Percentiles rank a stretch among this genome's conserved stretches.
phyloP scores from a whole-genome alignment of 345 rosid species.

The Pistacia integerrima region DNA sequence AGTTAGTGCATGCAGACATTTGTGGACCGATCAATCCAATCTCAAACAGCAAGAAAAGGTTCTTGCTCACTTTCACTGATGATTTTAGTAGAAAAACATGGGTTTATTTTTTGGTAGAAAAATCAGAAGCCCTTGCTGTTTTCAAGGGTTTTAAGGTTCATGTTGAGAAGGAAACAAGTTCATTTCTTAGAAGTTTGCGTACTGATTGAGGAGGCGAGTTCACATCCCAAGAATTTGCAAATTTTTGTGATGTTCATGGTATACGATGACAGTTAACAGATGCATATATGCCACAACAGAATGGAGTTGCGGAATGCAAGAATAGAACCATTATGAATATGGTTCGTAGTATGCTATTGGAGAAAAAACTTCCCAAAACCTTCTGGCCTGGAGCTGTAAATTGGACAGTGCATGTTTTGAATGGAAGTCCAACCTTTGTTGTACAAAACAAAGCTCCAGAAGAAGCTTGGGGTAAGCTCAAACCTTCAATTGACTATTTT shows the following conservation, averaged over 20 bases:
- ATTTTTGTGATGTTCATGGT: background rate
- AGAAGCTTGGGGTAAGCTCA: background rate
- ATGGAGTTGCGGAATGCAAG: too few relatives aligned
- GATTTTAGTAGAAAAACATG: slow-evolving; percentile 1
- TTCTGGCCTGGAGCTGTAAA: too few relatives aligned
- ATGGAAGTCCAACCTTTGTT: too few relatives aligned
- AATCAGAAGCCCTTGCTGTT: too few relatives aligned
- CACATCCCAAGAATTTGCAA: background rate
- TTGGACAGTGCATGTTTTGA: too few relatives aligned
- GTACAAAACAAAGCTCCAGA: background rate
- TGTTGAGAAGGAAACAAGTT: background rate
- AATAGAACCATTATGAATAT: too few relatives aligned
- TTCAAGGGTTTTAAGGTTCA: background rate
- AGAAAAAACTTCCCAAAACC: too few relatives aligned
- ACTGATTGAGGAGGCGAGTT: background rate
- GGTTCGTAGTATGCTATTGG: too few relatives aligned
- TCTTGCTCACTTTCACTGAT: slow-evolving; percentile 3
- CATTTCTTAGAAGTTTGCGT: background rate
- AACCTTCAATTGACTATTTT: background rate
- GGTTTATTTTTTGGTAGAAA: background rate
- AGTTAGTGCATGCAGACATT: too few relatives aligned
- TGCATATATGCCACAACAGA: background rate
- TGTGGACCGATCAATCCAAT: too few relatives aligned
- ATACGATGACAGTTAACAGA: background rate
- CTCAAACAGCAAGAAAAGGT: too few relatives aligned